A percentile compares a stretch with the other conserved stretches of the same genome.
Evolutionary conservation across 1,284 basidiomycete species (phyloP).

Genomic region (Anthracocystis panici-leucophaei): DNA sequence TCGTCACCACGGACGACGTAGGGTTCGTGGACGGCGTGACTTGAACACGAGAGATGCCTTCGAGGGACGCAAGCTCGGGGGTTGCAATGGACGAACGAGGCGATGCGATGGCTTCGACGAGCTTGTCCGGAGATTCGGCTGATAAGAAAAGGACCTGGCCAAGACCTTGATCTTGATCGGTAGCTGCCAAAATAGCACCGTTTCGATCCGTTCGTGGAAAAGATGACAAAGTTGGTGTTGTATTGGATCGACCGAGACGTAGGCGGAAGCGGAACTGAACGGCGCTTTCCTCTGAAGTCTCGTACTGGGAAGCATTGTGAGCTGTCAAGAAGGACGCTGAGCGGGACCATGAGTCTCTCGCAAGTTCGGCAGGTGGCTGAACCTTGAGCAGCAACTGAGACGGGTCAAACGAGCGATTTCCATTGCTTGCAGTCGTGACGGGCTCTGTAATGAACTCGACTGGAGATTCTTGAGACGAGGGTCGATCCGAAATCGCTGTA

Average conservation of each 20-base stretch:
- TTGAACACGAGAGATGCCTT: conserved; percentile 45
- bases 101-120: conserved; percentile 24
- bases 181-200: neutral
- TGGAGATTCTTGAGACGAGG: neutral
- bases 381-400: conserved; percentile 39
- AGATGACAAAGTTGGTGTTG: conserved; percentile 19
- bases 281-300: conserved; percentile 17
- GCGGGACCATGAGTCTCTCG: conserved; percentile 26
- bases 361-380: conserved; percentile 33
- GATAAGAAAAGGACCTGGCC: conserved; percentile 49
- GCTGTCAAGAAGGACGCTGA: conserved; percentile 21
- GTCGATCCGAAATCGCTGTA: conserved; percentile 6
- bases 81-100: conserved; percentile 27
- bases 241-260: conserved; percentile 20
- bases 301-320: conserved; percentile 16
- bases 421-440: neutral
- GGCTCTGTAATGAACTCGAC: conserved; percentile 36
- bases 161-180: conserved; percentile 1
- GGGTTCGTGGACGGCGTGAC: conserved; percentile 13
- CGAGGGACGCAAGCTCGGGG: conserved; percentile 35
- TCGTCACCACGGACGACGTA: conserved; percentile 8
- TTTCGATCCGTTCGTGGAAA: neutral
- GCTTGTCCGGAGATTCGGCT: conserved; percentile 24
- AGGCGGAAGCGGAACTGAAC: conserved; percentile 36
- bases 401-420: conserved; percentile 22